Conservation (phyloP, 2,329 filamentous ascomycete genomes). For the Colletotrichum sp. region DNA sequence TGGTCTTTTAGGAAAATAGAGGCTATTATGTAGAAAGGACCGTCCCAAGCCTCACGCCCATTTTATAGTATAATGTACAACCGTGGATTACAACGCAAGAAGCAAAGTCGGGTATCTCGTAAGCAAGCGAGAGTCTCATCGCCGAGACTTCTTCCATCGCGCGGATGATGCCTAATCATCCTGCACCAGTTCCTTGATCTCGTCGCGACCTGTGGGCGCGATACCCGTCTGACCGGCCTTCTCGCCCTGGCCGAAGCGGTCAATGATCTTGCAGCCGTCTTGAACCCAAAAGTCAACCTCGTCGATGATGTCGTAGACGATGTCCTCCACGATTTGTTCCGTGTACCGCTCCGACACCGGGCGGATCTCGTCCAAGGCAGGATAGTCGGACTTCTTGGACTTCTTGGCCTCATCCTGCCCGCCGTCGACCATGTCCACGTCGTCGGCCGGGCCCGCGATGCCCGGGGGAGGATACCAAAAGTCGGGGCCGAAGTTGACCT, state of each 20-base stretch:
- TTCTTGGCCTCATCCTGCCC: slow-evolving; percentile 7
- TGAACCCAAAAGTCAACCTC: slow-evolving; percentile 90
- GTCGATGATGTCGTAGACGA: slow-evolving; percentile 91
- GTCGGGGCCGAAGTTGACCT: slow-evolving; percentile 92
- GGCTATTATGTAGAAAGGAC: not conserved
- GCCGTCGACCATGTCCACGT: slow-evolving; percentile 50
- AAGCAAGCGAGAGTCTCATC: not conserved
- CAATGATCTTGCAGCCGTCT: slow-evolving; percentile 60
- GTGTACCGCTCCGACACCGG: slow-evolving; percentile 80
- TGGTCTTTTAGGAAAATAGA: not conserved
- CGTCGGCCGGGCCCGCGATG: slow-evolving; percentile 43
- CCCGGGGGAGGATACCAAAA: slow-evolving; percentile 87
- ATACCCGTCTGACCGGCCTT: slow-evolving; percentile 48
- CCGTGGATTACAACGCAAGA: not conserved
- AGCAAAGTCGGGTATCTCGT: slow-evolving; percentile 13
- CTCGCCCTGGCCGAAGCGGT: slow-evolving; percentile 38
- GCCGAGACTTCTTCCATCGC: not conserved
- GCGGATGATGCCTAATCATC: slow-evolving; percentile 51
- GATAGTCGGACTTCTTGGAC: not conserved
- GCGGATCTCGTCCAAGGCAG: slow-evolving; percentile 43
- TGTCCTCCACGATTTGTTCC: slow-evolving; percentile 93
- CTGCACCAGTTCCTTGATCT: slow-evolving; percentile 70
- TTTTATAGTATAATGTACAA: not conserved
- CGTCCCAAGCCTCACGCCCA: not conserved
- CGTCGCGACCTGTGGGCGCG: slow-evolving; percentile 50